Evolutionary conservation across 331 rosid species (phyloP).

Genomic region (Acacia pycnantha): DNA sequence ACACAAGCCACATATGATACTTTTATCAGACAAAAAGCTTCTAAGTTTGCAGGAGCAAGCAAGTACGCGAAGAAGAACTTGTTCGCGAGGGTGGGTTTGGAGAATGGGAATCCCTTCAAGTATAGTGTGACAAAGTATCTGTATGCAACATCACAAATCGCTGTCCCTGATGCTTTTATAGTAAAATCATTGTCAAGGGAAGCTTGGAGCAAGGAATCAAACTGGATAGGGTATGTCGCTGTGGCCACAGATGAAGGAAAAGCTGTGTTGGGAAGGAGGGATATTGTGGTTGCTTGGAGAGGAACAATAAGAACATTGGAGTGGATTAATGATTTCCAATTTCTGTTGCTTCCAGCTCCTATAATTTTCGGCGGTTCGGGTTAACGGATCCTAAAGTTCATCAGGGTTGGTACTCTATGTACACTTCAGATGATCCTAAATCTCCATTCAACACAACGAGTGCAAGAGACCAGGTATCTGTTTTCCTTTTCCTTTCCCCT

Average conservation of each 20-base stretch:
- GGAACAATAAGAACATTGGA: neutral
- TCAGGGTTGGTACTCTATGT: neutral
- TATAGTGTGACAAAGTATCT: constrained; percentile 52
- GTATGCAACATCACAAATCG: constrained; percentile 49
- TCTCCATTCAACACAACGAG: constrained; percentile 33
- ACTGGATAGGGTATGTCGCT: constrained; percentile 65
- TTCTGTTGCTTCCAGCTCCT: constrained; percentile 21
- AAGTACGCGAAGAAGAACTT: neutral
- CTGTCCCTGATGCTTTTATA: constrained; percentile 50
- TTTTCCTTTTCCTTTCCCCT: no score
- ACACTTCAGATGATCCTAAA: constrained; percentile 39
- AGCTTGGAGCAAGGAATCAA: constrained; percentile 56
- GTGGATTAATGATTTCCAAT: constrained; percentile 23
- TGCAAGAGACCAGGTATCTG: constrained; percentile 32
- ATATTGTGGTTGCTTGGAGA: constrained; percentile 35
- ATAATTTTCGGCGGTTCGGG: neutral
- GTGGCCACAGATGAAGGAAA: constrained; percentile 58
- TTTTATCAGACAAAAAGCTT: neutral
- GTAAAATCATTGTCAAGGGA: constrained; percentile 28
- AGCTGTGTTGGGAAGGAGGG: constrained; percentile 41
- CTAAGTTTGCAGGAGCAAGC: neutral
- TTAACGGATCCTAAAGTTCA: neutral
- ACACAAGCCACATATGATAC: neutral
- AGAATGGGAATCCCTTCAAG: constrained; percentile 27
- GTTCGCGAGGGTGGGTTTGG: constrained; percentile 35